Base-by-base conservation (phyloP, 495 filamentous ascomycete species). In the Xylaria telfairii region DNA sequence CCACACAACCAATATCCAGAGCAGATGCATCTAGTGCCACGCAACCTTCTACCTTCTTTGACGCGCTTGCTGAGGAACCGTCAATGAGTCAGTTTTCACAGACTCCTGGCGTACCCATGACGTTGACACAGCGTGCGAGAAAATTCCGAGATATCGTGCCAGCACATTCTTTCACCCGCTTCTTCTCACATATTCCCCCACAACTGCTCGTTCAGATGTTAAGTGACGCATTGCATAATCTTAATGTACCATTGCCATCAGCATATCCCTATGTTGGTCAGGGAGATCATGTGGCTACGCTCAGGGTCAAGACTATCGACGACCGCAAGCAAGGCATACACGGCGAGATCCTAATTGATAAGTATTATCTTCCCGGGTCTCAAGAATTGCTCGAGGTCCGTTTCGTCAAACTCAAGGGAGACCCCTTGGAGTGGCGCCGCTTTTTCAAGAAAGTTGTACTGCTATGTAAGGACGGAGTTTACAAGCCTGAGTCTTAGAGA, bases 401-500 rank as follows among this genome's bases (percentile, higher is more conserved):
- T 68, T 98, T 99, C 79, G 87, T 97, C 72, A 99, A 99, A 81
- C 87, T 91, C 47, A 96, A 96, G 82, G 96, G 96, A 15, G 96
- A 99, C 84, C 96, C 96, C 13, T 80, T 99, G 39, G 96, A 98
- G 85, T 99, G 96, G 96, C 87, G 96, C 67, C 86, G 96, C 62
- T 95, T 99, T 77, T 99, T 99, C 86, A 99, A 98, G 82, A 93
- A 91, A 79, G 89, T 97, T 15, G 91, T 90, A 21, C 83, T 95
- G 68, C 82, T 95, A 37, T 96, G 94, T 82, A 91, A 91, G 79
- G 94, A 97, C 74, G 93, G 88, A 6, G 88, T 98, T 51, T 87
- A 80, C 71, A 79, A 79, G 62, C 79, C 78, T 51, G 81, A 84
- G 63, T 73, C 78, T 65, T 83, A 82, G 79, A 73, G 30, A 67